These are phyloP conservation scores for Carallia pectinifolia DNA, from an alignment of 345 rosid genomes.

Conservation along the genomic window DNA sequence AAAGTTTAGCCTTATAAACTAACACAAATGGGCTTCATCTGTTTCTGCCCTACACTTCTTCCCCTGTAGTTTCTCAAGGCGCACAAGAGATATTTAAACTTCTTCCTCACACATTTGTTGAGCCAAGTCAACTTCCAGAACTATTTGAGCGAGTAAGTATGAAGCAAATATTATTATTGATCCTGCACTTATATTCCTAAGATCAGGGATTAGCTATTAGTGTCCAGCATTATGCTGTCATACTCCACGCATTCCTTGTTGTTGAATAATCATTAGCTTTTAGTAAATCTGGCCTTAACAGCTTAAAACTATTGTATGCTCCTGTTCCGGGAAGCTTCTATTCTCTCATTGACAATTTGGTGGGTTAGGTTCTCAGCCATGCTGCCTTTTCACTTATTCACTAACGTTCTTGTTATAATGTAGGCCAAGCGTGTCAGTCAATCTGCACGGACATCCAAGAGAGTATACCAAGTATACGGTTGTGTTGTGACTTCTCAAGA, in stretches of 20 bases:
- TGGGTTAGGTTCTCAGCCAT: not conserved
- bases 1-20: not conserved
- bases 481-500: constrained; percentile 73
- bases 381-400: not conserved
- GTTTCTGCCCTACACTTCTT: constrained; percentile 77
- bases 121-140: constrained; percentile 67
- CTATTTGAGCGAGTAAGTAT: constrained; percentile 57
- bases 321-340: not conserved
- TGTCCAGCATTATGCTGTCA: not conserved
- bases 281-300: no score
- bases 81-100: constrained; percentile 95
- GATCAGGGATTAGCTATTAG: no score
- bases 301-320: not conserved
- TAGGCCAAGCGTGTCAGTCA: constrained; percentile 42
- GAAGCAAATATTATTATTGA: not conserved
- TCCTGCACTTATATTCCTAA: no score
- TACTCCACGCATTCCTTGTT: no score
- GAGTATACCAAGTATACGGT: constrained; percentile 78
- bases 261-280: no score
- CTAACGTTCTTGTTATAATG: constrained; percentile 14
- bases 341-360: no score
- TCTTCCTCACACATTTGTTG: constrained; percentile 87
- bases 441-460: constrained; percentile 46
- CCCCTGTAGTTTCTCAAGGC: constrained; percentile 61
- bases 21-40: not conserved